Conservation (phyloP, 352 stramenopile genomes). For the Phytophthora meadii region DNA sequence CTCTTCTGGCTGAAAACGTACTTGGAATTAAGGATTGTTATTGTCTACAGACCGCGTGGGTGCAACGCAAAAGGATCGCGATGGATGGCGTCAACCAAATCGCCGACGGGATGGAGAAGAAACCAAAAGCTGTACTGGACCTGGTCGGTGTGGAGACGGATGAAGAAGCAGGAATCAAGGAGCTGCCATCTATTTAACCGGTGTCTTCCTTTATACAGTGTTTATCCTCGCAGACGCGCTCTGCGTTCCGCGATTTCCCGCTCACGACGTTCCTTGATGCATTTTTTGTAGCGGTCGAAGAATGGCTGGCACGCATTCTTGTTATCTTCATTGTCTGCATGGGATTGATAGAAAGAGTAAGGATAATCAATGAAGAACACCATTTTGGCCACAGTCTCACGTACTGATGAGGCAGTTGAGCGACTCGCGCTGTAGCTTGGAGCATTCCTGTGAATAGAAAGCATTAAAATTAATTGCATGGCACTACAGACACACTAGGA, state of each 20-base stretch:
- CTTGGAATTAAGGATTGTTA: neutral
- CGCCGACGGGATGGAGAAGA: constrained; percentile 87
- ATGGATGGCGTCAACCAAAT: constrained; percentile 84
- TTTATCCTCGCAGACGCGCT: constrained; percentile 29
- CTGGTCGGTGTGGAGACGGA: constrained; percentile 76
- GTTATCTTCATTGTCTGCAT: constrained; percentile 56
- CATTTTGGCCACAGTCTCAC: constrained; percentile 6
- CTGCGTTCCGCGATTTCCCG: constrained; percentile 44
- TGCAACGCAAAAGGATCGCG: constrained; percentile 77
- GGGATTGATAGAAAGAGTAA: neutral
- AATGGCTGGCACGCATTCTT: constrained; percentile 58
- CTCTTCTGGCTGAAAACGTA: neutral
- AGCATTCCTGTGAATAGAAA: constrained; percentile 53
- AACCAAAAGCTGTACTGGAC: constrained; percentile 66
- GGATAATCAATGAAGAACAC: constrained; percentile 1
- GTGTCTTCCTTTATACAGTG: constrained; percentile 10
- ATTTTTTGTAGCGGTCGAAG: constrained; percentile 78
- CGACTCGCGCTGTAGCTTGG: constrained; percentile 72
- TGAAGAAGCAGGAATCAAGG: constrained; percentile 69
- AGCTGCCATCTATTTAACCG: constrained; percentile 73
- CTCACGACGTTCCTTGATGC: constrained; percentile 59
- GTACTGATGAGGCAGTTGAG: constrained; percentile 72
- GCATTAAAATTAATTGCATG: neutral
- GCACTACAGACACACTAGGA: neutral
- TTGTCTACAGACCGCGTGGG: constrained; percentile 64